Conservation (phyloP, 2,329 filamentous ascomycete genomes). For the Verticillium zaregamsianum region DNA sequence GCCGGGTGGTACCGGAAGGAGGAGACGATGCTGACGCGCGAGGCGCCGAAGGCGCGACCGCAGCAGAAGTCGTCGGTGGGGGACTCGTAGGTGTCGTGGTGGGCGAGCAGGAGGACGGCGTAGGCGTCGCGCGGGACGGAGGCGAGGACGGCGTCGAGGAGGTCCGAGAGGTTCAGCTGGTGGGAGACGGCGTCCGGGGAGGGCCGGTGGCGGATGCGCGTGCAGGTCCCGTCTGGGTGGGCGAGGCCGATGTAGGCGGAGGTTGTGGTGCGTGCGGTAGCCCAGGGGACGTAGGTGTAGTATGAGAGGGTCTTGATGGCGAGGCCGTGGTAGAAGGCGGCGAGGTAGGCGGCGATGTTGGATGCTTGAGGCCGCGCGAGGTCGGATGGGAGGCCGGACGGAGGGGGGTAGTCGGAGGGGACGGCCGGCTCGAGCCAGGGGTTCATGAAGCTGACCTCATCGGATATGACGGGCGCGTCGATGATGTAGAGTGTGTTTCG, state of each 20-base stretch:
- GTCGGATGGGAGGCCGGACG: slow-evolving; percentile 6
- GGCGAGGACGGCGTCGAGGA: slow-evolving; percentile 52
- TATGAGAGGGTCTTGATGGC: slow-evolving; percentile 37
- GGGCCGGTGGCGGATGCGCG: slow-evolving; percentile 47
- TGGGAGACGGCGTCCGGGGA: slow-evolving; percentile 36
- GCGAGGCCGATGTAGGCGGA: slow-evolving; percentile 40
- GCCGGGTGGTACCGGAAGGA: slow-evolving; percentile 57
- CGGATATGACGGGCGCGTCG: slow-evolving; percentile 33
- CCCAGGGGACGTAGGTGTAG: slow-evolving; percentile 47
- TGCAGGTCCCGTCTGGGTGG: slow-evolving; percentile 25
- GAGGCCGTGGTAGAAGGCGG: slow-evolving; percentile 50
- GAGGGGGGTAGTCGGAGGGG: slow-evolving; percentile 1
- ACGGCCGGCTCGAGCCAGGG: slow-evolving; percentile 34
- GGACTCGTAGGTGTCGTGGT: slow-evolving; percentile 63
- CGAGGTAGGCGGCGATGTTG: slow-evolving; percentile 31
- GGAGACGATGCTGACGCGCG: slow-evolving; percentile 58
- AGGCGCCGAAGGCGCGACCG: slow-evolving; percentile 61
- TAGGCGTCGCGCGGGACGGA: slow-evolving; percentile 56
- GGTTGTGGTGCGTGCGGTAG: slow-evolving; percentile 15
- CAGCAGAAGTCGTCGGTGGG: slow-evolving; percentile 65
- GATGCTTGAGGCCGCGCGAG: slow-evolving; percentile 17
- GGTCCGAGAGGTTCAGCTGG: slow-evolving; percentile 57
- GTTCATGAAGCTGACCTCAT: slow-evolving; percentile 29
- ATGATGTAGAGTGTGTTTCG: slow-evolving; percentile 52
- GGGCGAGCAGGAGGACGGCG: slow-evolving; percentile 49